Evolutionary conservation across 257 asterid species (phyloP).

Genomic region (Avicennia marina): DNA sequence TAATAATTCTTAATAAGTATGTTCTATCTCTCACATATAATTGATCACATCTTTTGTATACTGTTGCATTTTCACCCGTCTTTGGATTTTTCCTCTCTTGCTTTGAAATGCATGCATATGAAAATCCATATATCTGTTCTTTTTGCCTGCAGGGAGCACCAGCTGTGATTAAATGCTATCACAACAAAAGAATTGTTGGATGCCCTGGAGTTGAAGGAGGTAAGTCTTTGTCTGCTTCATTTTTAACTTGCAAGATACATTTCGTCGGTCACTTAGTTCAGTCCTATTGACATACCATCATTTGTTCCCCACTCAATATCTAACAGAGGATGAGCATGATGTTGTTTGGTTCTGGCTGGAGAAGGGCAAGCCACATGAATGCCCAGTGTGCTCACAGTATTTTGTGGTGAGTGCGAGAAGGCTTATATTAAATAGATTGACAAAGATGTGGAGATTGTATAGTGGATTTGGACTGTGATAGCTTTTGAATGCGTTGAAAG

Average conservation of each 20-base stretch:
- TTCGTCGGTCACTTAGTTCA: neutral
- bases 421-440: neutral
- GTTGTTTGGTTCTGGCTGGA: conserved; percentile 99
- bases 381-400: conserved; percentile 93
- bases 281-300: neutral
- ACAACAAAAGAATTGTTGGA: conserved; percentile 89
- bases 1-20: no score
- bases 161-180: conserved; percentile 76
- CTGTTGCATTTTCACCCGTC: no score
- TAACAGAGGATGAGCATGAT: conserved; percentile 94
- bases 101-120: no score
- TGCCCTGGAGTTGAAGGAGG: conserved; percentile 99
- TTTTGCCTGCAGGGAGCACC: conserved; percentile 75
- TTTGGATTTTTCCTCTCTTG: no score
- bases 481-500: no score
- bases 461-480: no score
- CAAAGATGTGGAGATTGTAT: no score
- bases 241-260: neutral
- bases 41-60: no score
- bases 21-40: no score
- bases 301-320: conserved; percentile 15
- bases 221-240: conserved; percentile 30
- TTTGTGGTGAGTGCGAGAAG: conserved; percentile 65
- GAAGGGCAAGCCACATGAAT: conserved; percentile 94
- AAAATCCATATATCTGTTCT: neutral